These are phyloP conservation scores for Chlamydomonas schloesseri DNA, from an alignment of 139 green algal species.

Conservation along the genomic window DNA sequence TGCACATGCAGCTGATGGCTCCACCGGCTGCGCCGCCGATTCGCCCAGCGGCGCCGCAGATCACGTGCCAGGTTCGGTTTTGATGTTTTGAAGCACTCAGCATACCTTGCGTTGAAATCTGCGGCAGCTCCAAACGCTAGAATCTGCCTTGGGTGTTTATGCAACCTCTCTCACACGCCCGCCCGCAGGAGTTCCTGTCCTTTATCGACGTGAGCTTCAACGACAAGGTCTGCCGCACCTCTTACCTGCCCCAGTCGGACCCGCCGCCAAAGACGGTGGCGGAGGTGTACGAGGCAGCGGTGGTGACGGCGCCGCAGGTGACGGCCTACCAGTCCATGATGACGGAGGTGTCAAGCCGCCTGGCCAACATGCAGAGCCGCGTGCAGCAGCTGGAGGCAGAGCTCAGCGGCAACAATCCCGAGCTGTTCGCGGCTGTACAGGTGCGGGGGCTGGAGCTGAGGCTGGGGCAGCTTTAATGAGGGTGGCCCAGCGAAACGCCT, in stretches of 20 bases:
- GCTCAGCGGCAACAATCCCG: conserved; percentile 52
- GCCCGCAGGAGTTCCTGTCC: conserved; percentile 30
- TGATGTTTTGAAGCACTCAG: no score
- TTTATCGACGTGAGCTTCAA: conserved; percentile 28
- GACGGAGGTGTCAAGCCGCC: background rate
- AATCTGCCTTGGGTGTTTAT: no score
- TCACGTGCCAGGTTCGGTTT: conserved; percentile 66
- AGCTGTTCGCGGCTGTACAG: conserved; percentile 56
- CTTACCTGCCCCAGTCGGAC: conserved; percentile 10
- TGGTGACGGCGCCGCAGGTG: background rate
- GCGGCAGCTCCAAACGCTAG: no score
- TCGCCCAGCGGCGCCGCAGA: conserved; percentile 27
- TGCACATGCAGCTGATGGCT: background rate
- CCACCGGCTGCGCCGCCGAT: background rate
- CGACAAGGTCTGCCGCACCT: conserved; percentile 29
- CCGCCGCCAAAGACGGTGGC: conserved; percentile 32
- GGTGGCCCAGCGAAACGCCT: no score
- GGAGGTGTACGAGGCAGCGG: conserved; percentile 40
- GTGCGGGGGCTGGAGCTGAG: conserved; percentile 16
- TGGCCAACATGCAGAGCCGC: conserved; percentile 22
- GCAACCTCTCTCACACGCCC: no score
- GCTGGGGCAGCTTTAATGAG: no score
- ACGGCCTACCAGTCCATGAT: conserved; percentile 17
- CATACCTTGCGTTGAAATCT: no score
- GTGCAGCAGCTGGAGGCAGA: conserved; percentile 54